These are phyloP conservation scores for Saccharomyces hybrid DNA, from an alignment of 1,139 yeast species.

Conservation along the genomic window DNA sequence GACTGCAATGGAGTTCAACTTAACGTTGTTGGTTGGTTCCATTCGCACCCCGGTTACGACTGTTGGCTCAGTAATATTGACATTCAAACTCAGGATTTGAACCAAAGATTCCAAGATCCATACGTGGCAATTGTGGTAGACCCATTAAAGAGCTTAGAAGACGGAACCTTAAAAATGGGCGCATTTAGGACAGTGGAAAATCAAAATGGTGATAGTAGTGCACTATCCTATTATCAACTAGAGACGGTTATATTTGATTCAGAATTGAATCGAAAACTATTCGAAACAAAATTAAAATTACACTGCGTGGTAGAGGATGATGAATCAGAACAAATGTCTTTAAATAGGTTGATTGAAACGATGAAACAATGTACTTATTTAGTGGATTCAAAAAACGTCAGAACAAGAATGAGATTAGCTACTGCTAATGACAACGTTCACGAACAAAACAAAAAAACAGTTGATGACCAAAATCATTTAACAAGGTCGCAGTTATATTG, in stretches of 20 bases:
- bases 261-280: slow-evolving; percentile 36
- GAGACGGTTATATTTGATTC: slow-evolving; percentile 58
- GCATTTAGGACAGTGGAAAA: slow-evolving; percentile 73
- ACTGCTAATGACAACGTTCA: slow-evolving; percentile 7
- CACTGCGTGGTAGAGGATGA: slow-evolving; percentile 8
- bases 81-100: slow-evolving; percentile 76
- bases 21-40: slow-evolving; percentile 88
- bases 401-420: neutral
- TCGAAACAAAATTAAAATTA: slow-evolving; percentile 8
- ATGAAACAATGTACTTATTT: slow-evolving; percentile 11
- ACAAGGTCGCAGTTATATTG: slow-evolving; percentile 2
- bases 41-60: slow-evolving; percentile 96
- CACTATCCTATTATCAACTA: slow-evolving; percentile 63
- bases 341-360: slow-evolving; percentile 18
- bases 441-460: slow-evolving; percentile 4
- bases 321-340: slow-evolving; percentile 8
- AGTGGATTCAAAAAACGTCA: neutral
- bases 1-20: slow-evolving; percentile 25
- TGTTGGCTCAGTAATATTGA: slow-evolving; percentile 91
- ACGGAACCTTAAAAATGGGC: slow-evolving; percentile 75
- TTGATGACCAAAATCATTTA: slow-evolving; percentile 1
- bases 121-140: slow-evolving; percentile 84
- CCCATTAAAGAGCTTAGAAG: slow-evolving; percentile 60
- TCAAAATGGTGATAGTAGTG: slow-evolving; percentile 58
- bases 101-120: slow-evolving; percentile 86